Conservation (phyloP, 345 rosid genomes). For the Clarkia xantiana region DNA sequence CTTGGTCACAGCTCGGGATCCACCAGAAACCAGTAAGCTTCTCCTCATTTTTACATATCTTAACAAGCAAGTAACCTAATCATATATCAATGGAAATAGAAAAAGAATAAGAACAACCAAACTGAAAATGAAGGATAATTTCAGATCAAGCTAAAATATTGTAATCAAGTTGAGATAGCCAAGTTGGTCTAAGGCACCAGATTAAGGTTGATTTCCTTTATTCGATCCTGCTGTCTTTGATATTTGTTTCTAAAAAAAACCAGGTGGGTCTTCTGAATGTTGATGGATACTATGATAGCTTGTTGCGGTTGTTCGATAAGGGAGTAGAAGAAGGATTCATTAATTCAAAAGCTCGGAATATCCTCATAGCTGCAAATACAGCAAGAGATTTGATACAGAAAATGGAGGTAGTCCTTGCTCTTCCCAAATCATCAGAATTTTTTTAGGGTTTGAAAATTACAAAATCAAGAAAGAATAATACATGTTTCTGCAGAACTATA, state of each 20-base stretch:
- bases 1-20: slow-evolving; percentile 95
- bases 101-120: too few species aligned
- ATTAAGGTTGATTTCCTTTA: too few species aligned
- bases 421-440: neutral
- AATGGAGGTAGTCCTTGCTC: slow-evolving; percentile 49
- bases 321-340: slow-evolving; percentile 98
- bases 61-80: too few species aligned
- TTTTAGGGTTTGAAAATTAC: neutral
- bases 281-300: slow-evolving; percentile 80
- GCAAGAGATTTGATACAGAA: slow-evolving; percentile 81
- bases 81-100: too few species aligned
- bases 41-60: too few species aligned
- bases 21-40: slow-evolving; percentile 83
- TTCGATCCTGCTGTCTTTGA: too few species aligned
- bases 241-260: too few species aligned
- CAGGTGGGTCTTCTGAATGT: slow-evolving; percentile 96
- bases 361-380: slow-evolving; percentile 83
- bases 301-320: slow-evolving; percentile 78
- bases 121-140: too few species aligned
- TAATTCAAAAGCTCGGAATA: slow-evolving; percentile 67
- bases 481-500: slow-evolving; percentile 25
- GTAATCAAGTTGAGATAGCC: too few species aligned
- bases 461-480: neutral
- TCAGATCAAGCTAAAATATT: too few species aligned
- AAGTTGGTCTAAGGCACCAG: too few species aligned